Conservation (phyloP, 441 rosid species). For the Corymbia calophylla region DNA sequence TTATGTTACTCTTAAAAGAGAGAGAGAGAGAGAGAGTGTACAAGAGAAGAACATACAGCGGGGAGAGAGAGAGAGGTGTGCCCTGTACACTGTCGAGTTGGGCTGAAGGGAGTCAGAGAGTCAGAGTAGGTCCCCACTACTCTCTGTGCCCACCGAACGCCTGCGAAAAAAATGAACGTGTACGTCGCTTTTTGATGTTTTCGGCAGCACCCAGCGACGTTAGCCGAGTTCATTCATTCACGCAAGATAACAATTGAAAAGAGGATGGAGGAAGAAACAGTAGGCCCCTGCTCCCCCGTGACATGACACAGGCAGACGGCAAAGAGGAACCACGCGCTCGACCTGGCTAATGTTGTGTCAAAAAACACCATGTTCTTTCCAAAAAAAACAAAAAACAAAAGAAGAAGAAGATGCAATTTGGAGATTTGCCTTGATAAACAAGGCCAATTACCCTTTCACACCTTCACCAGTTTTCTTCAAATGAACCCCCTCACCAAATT, state of each 20-base stretch:
- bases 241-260: not conserved
- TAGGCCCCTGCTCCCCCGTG: not conserved
- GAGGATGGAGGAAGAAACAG: not conserved
- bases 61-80: not conserved
- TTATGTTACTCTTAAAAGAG: no score
- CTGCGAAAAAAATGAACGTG: not conserved
- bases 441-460: not conserved
- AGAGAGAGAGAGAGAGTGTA: not conserved
- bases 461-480: not conserved
- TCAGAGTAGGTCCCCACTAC: not conserved
- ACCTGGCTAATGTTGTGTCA: not conserved
- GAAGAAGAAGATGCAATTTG: not conserved
- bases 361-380: not conserved
- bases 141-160: not conserved
- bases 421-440: not conserved
- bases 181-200: not conserved
- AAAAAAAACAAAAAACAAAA: no score
- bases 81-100: not conserved
- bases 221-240: not conserved
- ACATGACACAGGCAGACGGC: not conserved
- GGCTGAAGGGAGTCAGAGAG: not conserved
- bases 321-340: not conserved
- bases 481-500: not conserved
- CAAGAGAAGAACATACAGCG: not conserved
- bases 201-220: not conserved